Conservation (phyloP, 2,329 filamentous ascomycete genomes). For the Davidsoniella eucalypti region DNA sequence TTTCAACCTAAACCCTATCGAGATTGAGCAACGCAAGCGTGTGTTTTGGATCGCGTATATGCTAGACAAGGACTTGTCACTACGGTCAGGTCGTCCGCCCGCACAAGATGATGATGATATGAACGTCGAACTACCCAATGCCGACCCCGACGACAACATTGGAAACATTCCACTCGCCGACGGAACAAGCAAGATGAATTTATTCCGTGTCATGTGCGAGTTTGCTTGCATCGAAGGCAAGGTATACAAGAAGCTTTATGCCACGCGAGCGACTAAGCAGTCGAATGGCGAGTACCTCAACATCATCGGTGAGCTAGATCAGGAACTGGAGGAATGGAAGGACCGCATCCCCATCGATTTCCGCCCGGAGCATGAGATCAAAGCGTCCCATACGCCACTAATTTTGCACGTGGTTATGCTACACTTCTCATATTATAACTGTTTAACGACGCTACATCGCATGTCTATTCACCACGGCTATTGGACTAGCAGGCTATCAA, state of each 20-base stretch:
- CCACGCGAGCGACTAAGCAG: conserved; percentile 79
- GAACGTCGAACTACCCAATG: conserved; percentile 89
- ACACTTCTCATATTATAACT: conserved; percentile 97
- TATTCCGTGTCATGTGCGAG: conserved; percentile 85
- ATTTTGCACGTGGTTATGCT: conserved; percentile 87
- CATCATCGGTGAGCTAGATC: conserved; percentile 87
- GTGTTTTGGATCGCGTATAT: conserved; percentile 53
- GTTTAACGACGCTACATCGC: conserved; percentile 88
- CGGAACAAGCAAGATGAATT: conserved; percentile 81
- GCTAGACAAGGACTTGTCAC: conserved; percentile 46
- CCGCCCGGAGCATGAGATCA: conserved; percentile 92
- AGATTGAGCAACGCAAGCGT: conserved; percentile 70
- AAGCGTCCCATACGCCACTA: conserved; percentile 78
- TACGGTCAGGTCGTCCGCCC: conserved; percentile 42
- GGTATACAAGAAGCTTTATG: conserved; percentile 86
- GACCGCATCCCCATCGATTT: conserved; percentile 90
- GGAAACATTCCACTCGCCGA: conserved; percentile 85
- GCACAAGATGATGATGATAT: conserved; percentile 55
- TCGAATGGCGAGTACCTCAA: conserved; percentile 86
- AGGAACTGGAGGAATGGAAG: conserved; percentile 86
- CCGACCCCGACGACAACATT: conserved; percentile 79
- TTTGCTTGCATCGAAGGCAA: conserved; percentile 84
- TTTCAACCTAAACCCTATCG: conserved; percentile 83
- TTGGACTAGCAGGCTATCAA: conserved; percentile 88
- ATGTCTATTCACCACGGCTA: conserved; percentile 98